A percentile compares a stretch with the other conserved stretches of the same genome.
Conservation (phyloP, 805 yeast species). For the Nakazawaea sp. region DNA sequence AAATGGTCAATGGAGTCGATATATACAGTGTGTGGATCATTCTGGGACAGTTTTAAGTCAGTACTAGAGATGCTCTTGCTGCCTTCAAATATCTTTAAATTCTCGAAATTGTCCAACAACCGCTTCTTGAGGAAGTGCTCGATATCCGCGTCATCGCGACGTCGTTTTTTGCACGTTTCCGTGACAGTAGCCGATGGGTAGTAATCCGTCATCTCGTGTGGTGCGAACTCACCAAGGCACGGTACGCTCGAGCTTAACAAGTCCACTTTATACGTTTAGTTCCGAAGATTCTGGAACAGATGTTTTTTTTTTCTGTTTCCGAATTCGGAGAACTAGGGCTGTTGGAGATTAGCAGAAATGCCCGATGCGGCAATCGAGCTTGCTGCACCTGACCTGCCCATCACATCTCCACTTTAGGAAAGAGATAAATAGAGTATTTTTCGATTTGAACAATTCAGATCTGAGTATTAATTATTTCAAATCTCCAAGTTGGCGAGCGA, state of each 20-base stretch:
- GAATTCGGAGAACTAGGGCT: too few species aligned
- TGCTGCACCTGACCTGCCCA: too few species aligned
- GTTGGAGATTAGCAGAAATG: too few species aligned
- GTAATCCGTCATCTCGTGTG: slow-evolving; percentile 1
- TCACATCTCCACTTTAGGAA: not conserved
- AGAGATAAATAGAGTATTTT: not conserved
- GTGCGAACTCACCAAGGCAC: too few species aligned
- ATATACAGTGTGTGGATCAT: slow-evolving; percentile 8
- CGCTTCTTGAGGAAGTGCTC: slow-evolving; percentile 12
- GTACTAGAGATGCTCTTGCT: not conserved
- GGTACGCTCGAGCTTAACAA: too few species aligned
- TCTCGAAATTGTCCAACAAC: slow-evolving; percentile 10
- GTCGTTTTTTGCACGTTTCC: not conserved
- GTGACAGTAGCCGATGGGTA: not conserved
- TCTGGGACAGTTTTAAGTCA: not conserved
- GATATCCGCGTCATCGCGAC: slow-evolving; percentile 9
- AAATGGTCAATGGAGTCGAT: slow-evolving; percentile 20
- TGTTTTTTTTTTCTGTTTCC: not conserved
- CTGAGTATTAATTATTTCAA: too few species aligned
- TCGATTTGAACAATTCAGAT: too few species aligned
- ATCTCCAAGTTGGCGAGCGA: too few species aligned
- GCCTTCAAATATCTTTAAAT: slow-evolving; percentile 9
- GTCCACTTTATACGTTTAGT: too few species aligned
- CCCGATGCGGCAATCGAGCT: too few species aligned
- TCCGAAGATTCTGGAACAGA: not conserved